These are phyloP conservation scores for Microbotryum intermedium DNA, from an alignment of 1,284 basidiomycete species.

Conservation along the genomic window DNA sequence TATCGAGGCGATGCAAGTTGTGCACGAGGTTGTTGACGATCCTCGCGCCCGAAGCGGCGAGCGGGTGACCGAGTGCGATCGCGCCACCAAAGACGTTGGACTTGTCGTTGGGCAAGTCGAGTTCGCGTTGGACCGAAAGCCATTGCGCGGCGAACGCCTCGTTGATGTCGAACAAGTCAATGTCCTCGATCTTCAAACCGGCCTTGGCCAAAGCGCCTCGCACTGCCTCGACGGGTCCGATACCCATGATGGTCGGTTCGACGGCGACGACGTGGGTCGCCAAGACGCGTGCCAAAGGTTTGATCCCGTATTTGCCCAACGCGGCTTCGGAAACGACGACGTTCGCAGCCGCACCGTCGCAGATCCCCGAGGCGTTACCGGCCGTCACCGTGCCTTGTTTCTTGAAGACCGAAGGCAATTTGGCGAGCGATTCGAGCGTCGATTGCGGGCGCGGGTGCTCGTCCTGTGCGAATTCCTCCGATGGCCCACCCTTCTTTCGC, in stretches of 20 bases:
- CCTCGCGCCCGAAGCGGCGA: slow-evolving; percentile 47
- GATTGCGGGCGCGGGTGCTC: slow-evolving; percentile 61
- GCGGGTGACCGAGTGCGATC: slow-evolving; percentile 48
- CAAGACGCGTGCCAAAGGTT: slow-evolving; percentile 81
- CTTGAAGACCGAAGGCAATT: slow-evolving; percentile 79
- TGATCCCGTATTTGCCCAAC: slow-evolving; percentile 75
- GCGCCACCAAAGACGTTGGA: slow-evolving; percentile 48
- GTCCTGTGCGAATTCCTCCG: slow-evolving; percentile 40
- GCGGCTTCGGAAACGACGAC: slow-evolving; percentile 87
- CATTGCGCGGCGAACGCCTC: slow-evolving; percentile 92
- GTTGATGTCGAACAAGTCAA: slow-evolving; percentile 49
- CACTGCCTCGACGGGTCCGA: slow-evolving; percentile 48
- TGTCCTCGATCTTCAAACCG: slow-evolving; percentile 42
- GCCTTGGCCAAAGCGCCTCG: slow-evolving; percentile 40
- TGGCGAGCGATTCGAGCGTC: slow-evolving; percentile 82
- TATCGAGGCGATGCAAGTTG: slow-evolving; percentile 47
- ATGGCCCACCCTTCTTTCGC: slow-evolving; percentile 36
- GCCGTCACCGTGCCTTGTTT: slow-evolving; percentile 83
- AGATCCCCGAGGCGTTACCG: slow-evolving; percentile 85
- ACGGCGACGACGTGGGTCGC: slow-evolving; percentile 51
- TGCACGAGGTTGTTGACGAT: slow-evolving; percentile 48
- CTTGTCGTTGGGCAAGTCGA: slow-evolving; percentile 55
- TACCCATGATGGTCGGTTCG: slow-evolving; percentile 50
- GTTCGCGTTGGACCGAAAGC: slow-evolving; percentile 79
- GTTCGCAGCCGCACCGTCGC: slow-evolving; percentile 90